Conservation (phyloP, 768 basidiomycete species). For the Leccinum aurantiacum region DNA sequence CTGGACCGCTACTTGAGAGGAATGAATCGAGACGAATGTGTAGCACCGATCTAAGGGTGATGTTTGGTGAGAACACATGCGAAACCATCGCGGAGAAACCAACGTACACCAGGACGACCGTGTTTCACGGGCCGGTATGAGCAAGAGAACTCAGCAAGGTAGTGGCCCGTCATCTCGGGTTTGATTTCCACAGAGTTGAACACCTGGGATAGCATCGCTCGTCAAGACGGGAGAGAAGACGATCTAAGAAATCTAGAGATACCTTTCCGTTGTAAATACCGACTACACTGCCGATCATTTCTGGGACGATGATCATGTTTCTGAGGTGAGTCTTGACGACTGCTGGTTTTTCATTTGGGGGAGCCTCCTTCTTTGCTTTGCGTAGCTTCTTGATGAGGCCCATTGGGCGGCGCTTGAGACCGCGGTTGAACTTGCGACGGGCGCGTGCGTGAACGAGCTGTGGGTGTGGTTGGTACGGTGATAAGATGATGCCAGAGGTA, state of each 20-base stretch:
- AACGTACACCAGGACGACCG: constrained; percentile 96
- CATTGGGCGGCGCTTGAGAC: constrained; percentile 97
- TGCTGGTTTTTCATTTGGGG: constrained; percentile 96
- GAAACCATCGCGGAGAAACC: not conserved
- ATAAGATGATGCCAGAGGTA: constrained; percentile 9
- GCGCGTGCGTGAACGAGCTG: constrained; percentile 98
- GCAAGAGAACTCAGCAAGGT: constrained; percentile 96
- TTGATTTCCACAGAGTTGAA: constrained; percentile 99
- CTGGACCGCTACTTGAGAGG: constrained; percentile 83
- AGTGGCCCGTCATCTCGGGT: constrained; percentile 99
- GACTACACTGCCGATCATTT: constrained; percentile 98
- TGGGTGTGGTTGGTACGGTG: not conserved
- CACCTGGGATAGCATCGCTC: constrained; percentile 44
- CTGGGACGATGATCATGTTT: constrained; percentile 99
- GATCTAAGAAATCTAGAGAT: constrained; percentile 19
- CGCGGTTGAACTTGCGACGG: constrained; percentile 97
- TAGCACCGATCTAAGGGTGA: constrained; percentile 73
- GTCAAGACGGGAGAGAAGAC: not conserved
- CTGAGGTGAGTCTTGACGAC: constrained; percentile 99
- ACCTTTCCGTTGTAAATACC: constrained; percentile 99
- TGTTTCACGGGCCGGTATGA: constrained; percentile 99
- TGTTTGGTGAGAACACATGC: constrained; percentile 11
- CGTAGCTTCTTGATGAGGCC: constrained; percentile 99
- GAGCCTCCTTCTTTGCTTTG: constrained; percentile 99
- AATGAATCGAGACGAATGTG: constrained; percentile 88